Percentiles rank a stretch among this genome's conserved stretches.
These are phyloP conservation scores for Hylodesmum podocarpum DNA, from an alignment of 306 rosid species.

Conservation along the genomic window DNA sequence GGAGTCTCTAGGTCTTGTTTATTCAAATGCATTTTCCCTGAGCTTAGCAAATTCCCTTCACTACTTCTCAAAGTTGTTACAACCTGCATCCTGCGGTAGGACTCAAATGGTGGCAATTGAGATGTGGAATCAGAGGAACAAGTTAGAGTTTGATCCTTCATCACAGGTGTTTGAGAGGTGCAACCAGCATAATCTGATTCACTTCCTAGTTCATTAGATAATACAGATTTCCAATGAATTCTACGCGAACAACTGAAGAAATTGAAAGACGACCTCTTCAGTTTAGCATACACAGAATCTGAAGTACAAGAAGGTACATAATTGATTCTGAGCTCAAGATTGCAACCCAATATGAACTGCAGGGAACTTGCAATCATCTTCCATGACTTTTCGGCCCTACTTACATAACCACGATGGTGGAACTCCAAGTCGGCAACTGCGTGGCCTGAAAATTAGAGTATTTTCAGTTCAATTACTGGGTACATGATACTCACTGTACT, in stretches of 20 bases:
- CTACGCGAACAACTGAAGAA: constrained; percentile 72
- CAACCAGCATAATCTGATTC: constrained; percentile 49
- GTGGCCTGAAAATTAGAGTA: constrained; percentile 51
- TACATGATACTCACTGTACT: background rate
- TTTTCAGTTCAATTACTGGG: background rate
- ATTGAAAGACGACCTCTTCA: constrained; percentile 57
- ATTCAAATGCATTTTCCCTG: constrained; percentile 43
- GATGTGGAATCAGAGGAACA: constrained; percentile 47
- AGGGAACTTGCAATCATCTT: constrained; percentile 71
- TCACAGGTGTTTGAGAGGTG: constrained; percentile 52
- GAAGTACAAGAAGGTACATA: constrained; percentile 44
- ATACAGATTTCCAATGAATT: constrained; percentile 42
- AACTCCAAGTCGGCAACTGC: constrained; percentile 81
- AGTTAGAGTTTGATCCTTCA: constrained; percentile 44
- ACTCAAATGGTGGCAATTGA: constrained; percentile 42
- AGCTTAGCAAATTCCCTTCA: constrained; percentile 63
- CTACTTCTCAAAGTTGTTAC: constrained; percentile 53
- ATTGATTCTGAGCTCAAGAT: constrained; percentile 78
- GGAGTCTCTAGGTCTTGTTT: constrained; percentile 41
- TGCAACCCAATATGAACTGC: constrained; percentile 62
- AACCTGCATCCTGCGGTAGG: constrained; percentile 36
- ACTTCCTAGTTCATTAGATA: constrained; percentile 42
- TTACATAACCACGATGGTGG: constrained; percentile 48
- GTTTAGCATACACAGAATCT: constrained; percentile 44
- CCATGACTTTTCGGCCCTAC: constrained; percentile 85